Conservation (phyloP, 2,329 filamentous ascomycete species). For the Colletotrichum endophyticum region DNA sequence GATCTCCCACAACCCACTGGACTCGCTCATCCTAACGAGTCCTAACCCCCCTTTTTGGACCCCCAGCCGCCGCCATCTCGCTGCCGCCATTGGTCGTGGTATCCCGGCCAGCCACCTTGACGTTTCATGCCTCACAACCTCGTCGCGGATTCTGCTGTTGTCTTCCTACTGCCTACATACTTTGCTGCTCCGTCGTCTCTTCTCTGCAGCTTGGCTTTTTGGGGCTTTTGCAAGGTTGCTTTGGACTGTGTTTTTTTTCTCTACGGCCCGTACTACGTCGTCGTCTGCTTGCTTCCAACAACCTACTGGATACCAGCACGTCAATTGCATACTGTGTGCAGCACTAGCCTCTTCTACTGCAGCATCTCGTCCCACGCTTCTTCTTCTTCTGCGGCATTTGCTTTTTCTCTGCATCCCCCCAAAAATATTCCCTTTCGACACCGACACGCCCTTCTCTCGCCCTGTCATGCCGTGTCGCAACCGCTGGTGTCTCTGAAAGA, state of each 20-base stretch:
- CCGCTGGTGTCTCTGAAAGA: neutral
- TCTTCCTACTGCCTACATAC: neutral
- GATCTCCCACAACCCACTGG: constrained; percentile 1
- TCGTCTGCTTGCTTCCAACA: neutral
- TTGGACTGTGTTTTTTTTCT: neutral
- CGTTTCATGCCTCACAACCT: constrained; percentile 34
- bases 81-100: constrained; percentile 22
- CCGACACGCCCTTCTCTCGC: neutral
- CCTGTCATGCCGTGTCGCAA: constrained; percentile 13
- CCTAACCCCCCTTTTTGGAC: constrained; percentile 4
- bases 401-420: constrained; percentile 12
- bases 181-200: neutral
- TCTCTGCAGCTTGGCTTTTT: neutral
- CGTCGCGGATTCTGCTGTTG: constrained; percentile 31
- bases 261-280: neutral
- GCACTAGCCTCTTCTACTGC: neutral
- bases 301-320: neutral
- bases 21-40: neutral
- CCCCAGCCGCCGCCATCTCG: neutral
- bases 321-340: neutral
- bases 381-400: constrained; percentile 13
- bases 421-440: constrained; percentile 1
- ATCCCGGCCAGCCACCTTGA: constrained; percentile 27
- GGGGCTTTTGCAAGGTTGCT: neutral
- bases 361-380: constrained; percentile 7